Conservation (phyloP, 371 early-diverging fungal species). For the Mucor saturninus region DNA sequence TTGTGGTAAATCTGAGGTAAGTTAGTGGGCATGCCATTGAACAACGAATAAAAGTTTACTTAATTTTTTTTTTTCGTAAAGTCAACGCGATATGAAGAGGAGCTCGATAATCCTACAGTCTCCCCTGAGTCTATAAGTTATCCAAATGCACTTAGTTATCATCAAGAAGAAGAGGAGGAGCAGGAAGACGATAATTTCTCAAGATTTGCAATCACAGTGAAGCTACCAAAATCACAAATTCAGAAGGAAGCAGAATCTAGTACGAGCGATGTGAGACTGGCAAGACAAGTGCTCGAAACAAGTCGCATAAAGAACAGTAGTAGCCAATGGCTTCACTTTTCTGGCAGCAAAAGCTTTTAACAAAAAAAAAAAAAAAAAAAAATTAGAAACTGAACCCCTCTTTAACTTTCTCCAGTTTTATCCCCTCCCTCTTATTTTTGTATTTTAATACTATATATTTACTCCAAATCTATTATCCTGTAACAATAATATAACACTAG, state of each 20-base stretch:
- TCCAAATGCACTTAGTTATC: not conserved
- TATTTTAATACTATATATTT: constrained; percentile 4
- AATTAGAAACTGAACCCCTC: not conserved
- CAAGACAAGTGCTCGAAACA: constrained; percentile 25
- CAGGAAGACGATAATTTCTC: not conserved
- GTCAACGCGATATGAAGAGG: not conserved
- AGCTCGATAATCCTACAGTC: not conserved
- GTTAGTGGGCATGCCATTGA: not conserved
- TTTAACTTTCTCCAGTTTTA: not conserved
- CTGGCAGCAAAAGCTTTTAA: constrained; percentile 35
- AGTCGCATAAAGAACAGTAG: constrained; percentile 36
- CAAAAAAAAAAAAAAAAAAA: too few species aligned
- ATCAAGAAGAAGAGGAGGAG: not conserved
- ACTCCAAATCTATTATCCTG: not conserved
- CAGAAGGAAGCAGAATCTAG: not conserved
- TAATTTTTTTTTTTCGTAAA: not conserved
- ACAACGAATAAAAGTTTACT: too few species aligned
- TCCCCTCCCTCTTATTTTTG: not conserved
- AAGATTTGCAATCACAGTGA: constrained; percentile 8
- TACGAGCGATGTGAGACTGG: constrained; percentile 28
- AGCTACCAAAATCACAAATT: constrained; percentile 9
- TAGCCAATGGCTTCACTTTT: constrained; percentile 35
- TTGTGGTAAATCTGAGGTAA: constrained; percentile 14
- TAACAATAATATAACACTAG: not conserved
- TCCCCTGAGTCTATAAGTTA: not conserved